Base-by-base conservation (phyloP, 805 yeast species). In the Kuraishia floccosa region DNA sequence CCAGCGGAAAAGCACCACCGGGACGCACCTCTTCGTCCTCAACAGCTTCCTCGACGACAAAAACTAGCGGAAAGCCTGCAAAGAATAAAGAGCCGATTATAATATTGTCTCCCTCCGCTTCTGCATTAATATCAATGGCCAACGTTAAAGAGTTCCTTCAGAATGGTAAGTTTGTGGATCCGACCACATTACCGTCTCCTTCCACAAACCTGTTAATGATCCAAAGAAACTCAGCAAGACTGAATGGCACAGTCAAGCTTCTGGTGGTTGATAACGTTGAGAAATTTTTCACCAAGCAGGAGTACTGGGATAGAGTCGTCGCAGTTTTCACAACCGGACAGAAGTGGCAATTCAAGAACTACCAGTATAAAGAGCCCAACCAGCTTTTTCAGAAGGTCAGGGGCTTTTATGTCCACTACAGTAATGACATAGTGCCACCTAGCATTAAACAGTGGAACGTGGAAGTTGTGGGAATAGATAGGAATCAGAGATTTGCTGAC, bases 311-410 rank as follows among this genome's bases (percentile, higher is more conserved):
- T 48, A 70, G 98, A 36, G 96, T 91, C 1, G 83, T 89, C 30
- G 96, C 94, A 0, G 82, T 91, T 24, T 79, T 91, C 59, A 89
- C 96, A 12, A 89, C 96, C 8, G 99, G 99, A 9, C 98, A 91
- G 58, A 65, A 77, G 33, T 91, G 99, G 99, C 99, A 91, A 58
- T 84, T 91, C 58, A 73, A 82, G 47, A 72, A 76, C 44, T 91
- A 89, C 56, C 81, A 79, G 49, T 80, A 86, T 74, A 65, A 74
- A 24, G 73, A 77, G 33, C 96, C 98, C 3, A 74, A 79, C 36
- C 63, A 63, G 27, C 63, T 91, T 39, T 91, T 91, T 54, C 91
- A 80, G 46, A 76, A 72, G 42, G 81, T 81, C 40, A 75, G 79
- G 36, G 98, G 98, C 2, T 87, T 72, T 49, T 82, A 73, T 44